These are phyloP conservation scores for Pichia sporocuriosa DNA, from an alignment of 805 yeast genomes.

Conservation along the genomic window DNA sequence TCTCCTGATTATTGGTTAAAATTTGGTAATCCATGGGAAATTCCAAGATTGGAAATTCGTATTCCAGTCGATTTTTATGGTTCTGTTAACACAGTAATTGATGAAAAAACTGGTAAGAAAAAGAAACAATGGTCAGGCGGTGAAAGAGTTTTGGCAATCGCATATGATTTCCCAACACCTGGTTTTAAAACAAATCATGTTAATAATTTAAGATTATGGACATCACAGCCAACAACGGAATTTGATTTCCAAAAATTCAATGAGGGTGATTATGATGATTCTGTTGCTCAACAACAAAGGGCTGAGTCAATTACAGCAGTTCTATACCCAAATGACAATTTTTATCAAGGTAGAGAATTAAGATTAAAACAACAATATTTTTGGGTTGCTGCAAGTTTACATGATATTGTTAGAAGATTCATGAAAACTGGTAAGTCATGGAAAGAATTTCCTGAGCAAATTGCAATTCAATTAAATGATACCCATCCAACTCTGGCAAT, in stretches of 20 bases:
- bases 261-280: constrained; percentile 81
- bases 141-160: constrained; percentile 82
- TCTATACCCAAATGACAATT: constrained; percentile 89
- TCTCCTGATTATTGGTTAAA: constrained; percentile 92
- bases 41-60: constrained; percentile 77
- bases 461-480: constrained; percentile 90
- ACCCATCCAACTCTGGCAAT: constrained; percentile 92
- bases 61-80: constrained; percentile 91
- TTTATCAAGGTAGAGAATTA: constrained; percentile 83
- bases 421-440: constrained; percentile 72
- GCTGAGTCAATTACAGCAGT: constrained; percentile 93
- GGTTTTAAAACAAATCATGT: constrained; percentile 80
- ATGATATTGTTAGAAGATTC: constrained; percentile 85
- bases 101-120: constrained; percentile 46
- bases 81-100: constrained; percentile 51
- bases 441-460: constrained; percentile 75
- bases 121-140: constrained; percentile 79
- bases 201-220: constrained; percentile 86
- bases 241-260: constrained; percentile 89
- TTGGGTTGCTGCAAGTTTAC: constrained; percentile 93
- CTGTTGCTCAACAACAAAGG: constrained; percentile 76
- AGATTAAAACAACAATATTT: constrained; percentile 93
- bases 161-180: constrained; percentile 89
- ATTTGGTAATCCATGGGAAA: constrained; percentile 89
- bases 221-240: constrained; percentile 82